Conservation (phyloP, 2,329 filamentous ascomycete species). For the Rhynchosporium secalis region DNA sequence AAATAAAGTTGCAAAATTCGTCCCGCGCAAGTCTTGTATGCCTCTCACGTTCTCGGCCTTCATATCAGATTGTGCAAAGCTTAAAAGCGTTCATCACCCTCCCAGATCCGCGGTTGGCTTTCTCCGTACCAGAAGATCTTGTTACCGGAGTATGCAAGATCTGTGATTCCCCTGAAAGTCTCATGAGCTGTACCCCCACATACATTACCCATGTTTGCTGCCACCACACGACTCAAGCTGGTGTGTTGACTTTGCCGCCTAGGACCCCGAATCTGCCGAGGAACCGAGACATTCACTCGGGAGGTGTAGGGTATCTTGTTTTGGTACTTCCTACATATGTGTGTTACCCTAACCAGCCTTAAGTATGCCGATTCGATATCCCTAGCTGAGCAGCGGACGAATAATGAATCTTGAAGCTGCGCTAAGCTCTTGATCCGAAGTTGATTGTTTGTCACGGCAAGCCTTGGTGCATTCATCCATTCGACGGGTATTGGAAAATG, state of each 20-base stretch:
- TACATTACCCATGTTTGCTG: not conserved
- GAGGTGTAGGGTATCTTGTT: too few species aligned
- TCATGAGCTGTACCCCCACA: constrained; percentile 14
- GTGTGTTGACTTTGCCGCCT: not conserved
- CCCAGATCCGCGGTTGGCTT: constrained; percentile 14
- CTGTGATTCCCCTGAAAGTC: constrained; percentile 18
- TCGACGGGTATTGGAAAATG: not conserved
- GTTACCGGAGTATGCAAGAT: constrained; percentile 23
- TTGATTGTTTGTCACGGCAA: too few species aligned
- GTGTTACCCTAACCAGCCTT: too few species aligned
- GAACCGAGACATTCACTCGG: not conserved
- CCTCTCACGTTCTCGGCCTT: constrained; percentile 1
- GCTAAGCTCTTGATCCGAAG: too few species aligned
- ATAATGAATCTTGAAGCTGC: too few species aligned
- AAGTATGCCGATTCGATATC: too few species aligned
- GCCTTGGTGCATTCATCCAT: too few species aligned
- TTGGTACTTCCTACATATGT: not conserved
- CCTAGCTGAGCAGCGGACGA: too few species aligned
- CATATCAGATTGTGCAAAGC: constrained; percentile 8
- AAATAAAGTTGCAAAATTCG: not conserved
- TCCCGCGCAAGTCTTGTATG: not conserved
- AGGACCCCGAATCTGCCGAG: constrained; percentile 2
- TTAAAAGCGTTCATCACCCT: constrained; percentile 13
- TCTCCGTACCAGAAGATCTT: constrained; percentile 18
- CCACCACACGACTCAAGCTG: not conserved